Evolutionary conservation across 1,139 yeast genomes (phyloP).

Genomic region (Sugiyamaella grinbergsii): DNA sequence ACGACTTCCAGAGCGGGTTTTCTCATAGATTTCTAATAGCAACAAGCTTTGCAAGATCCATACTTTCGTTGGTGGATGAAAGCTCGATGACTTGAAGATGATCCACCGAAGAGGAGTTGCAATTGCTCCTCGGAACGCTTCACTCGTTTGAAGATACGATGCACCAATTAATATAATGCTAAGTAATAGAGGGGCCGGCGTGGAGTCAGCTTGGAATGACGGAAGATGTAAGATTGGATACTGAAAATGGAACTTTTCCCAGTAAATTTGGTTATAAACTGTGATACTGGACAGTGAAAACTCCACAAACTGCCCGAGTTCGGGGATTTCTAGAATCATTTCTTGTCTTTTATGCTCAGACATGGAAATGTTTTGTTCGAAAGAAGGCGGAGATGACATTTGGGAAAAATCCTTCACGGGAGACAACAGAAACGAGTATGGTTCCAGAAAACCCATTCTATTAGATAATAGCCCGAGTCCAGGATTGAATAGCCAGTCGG

Average conservation of each 20-base stretch:
- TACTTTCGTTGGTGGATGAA: slow-evolving; percentile 56
- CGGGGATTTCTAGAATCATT: slow-evolving; percentile 25
- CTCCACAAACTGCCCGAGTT: slow-evolving; percentile 20
- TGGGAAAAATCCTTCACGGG: slow-evolving; percentile 22
- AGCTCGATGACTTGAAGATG: slow-evolving; percentile 60
- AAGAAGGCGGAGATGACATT: slow-evolving; percentile 26
- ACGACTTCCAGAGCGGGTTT: slow-evolving; percentile 53
- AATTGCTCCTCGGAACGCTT: slow-evolving; percentile 46
- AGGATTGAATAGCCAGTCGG: slow-evolving; percentile 21
- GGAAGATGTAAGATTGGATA: slow-evolving; percentile 64
- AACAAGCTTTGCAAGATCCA: slow-evolving; percentile 70
- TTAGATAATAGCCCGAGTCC: slow-evolving; percentile 17
- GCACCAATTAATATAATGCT: slow-evolving; percentile 61
- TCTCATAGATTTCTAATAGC: slow-evolving; percentile 66
- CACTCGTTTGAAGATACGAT: slow-evolving; percentile 25
- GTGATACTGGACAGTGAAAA: slow-evolving; percentile 26
- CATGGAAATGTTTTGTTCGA: slow-evolving; percentile 22
- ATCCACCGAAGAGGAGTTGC: slow-evolving; percentile 65
- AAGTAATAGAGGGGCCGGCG: slow-evolving; percentile 56
- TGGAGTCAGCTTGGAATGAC: slow-evolving; percentile 56
- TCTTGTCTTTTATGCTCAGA: slow-evolving; percentile 29
- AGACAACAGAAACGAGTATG: slow-evolving; percentile 16
- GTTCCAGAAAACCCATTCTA: slow-evolving; percentile 9
- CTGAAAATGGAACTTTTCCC: slow-evolving; percentile 64
- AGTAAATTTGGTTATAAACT: slow-evolving; percentile 43